These are phyloP conservation scores for Termitomyces sp. DNA, from an alignment of 768 basidiomycete species.

Conservation along the genomic window DNA sequence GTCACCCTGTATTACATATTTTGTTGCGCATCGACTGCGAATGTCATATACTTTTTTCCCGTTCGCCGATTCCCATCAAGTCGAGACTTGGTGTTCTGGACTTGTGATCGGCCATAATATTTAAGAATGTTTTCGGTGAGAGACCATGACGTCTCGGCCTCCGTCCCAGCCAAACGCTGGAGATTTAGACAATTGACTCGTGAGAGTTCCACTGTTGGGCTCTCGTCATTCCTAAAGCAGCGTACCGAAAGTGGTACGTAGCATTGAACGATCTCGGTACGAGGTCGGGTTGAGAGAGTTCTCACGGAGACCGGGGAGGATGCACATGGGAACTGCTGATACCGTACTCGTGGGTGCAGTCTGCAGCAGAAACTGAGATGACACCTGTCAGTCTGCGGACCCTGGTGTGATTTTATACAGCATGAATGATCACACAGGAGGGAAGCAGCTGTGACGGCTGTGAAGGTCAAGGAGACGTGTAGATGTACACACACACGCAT, in stretches of 20 bases:
- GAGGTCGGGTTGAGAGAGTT: not conserved
- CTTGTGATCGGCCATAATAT: too few species aligned
- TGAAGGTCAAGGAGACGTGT: not conserved
- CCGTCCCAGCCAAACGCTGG: not conserved
- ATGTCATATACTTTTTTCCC: not conserved
- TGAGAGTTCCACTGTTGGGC: not conserved
- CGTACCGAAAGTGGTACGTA: not conserved
- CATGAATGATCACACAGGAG: not conserved
- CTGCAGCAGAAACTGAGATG: not conserved
- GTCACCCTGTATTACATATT: constrained; percentile 5
- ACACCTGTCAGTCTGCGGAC: not conserved
- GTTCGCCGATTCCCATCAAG: not conserved
- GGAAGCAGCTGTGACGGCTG: not conserved
- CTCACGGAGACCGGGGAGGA: not conserved
- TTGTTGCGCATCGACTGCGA: not conserved
- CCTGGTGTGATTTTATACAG: not conserved
- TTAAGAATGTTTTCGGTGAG: not conserved
- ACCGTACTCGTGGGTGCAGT: not conserved
- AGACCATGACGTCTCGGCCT: not conserved
- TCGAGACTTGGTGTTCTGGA: not conserved
- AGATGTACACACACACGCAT: not conserved
- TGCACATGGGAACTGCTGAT: not conserved
- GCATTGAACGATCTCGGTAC: not conserved
- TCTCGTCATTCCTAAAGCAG: not conserved
- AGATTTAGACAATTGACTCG: not conserved